phyloP scores from a whole-genome alignment of 169 alveolate species.

The Plasmodium yoelii region DNA sequence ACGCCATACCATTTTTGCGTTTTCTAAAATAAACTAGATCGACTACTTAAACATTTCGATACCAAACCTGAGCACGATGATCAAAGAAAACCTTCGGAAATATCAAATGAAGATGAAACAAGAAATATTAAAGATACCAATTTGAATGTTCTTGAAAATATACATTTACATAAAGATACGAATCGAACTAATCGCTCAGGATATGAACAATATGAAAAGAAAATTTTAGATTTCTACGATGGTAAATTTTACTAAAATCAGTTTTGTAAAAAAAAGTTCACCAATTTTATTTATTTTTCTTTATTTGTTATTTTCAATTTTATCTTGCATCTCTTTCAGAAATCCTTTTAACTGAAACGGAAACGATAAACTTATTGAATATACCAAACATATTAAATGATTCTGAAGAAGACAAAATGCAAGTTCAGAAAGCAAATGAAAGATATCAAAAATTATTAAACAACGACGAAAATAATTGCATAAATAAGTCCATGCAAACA shows the following conservation, averaged over 20 bases:
- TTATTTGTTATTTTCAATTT: not conserved
- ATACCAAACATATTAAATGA: slow-evolving; percentile 66
- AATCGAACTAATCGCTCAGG: not conserved
- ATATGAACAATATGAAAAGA: slow-evolving; percentile 46
- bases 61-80: slow-evolving; percentile 44
- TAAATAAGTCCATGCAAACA: slow-evolving; percentile 68
- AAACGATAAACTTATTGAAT: slow-evolving; percentile 52
- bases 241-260: slow-evolving; percentile 10
- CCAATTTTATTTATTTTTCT: slow-evolving; percentile 1
- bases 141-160: not conserved
- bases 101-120: slow-evolving; percentile 11
- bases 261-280: not conserved
- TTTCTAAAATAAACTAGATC: slow-evolving; percentile 20
- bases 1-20: too few species aligned
- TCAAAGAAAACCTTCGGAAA: slow-evolving; percentile 31
- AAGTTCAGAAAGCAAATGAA: slow-evolving; percentile 16
- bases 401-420: slow-evolving; percentile 36
- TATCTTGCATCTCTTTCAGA: slow-evolving; percentile 8
- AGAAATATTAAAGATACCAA: slow-evolving; percentile 18
- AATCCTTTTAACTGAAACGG: slow-evolving; percentile 51
- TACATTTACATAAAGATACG: not conserved
- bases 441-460: slow-evolving; percentile 60
- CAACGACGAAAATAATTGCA: slow-evolving; percentile 69
- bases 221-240: slow-evolving; percentile 33
- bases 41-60: slow-evolving; percentile 64